Conservation (phyloP, 306 rosid genomes). For the Purshia tridentata region DNA sequence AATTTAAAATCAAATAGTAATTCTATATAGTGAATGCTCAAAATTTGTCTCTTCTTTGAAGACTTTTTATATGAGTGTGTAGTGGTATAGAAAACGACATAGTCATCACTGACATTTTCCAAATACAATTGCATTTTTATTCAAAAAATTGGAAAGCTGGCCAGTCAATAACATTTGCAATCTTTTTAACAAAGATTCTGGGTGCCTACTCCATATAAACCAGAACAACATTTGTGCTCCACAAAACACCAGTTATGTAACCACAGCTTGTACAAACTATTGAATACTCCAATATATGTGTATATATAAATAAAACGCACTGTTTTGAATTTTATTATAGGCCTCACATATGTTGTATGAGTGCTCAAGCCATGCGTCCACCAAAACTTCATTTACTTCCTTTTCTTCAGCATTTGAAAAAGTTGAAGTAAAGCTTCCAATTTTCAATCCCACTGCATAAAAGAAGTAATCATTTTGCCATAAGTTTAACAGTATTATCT, state of each 20-base stretch:
- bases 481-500: not conserved
- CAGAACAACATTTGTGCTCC: too few relatives aligned
- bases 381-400: not conserved
- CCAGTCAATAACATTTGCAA: not conserved
- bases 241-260: not conserved
- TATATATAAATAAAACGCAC: not conserved
- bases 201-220: not conserved
- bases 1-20: too few relatives aligned
- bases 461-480: not conserved
- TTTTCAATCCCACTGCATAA: not conserved
- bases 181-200: not conserved
- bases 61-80: too few relatives aligned
- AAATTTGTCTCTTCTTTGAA: too few relatives aligned
- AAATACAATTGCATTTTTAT: too few relatives aligned
- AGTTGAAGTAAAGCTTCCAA: not conserved
- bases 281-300: not conserved
- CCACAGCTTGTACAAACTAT: not conserved
- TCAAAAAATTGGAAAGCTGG: not conserved
- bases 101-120: too few relatives aligned
- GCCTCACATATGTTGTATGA: not conserved
- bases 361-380: constrained; percentile 8
- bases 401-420: not conserved
- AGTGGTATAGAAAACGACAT: too few relatives aligned
- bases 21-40: too few relatives aligned
- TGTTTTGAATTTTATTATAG: not conserved